These are phyloP conservation scores for Rhizopogon vulgaris DNA, from an alignment of 768 basidiomycete genomes.

Conservation along the genomic window DNA sequence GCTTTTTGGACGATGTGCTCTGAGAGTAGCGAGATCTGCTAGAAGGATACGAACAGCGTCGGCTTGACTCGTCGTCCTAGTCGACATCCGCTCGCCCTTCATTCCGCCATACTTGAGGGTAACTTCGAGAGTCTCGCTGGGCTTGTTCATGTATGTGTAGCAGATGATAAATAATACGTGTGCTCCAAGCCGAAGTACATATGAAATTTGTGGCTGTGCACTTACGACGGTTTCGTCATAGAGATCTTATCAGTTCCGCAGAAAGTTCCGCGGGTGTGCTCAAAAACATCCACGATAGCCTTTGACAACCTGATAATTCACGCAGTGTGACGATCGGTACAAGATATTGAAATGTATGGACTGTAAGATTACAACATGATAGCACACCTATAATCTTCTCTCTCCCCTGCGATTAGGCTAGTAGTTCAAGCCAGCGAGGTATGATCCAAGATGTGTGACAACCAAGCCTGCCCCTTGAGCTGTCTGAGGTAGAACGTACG, in stretches of 20 bases:
- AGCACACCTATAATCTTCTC: conserved; percentile 3
- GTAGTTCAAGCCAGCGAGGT: conserved; percentile 57
- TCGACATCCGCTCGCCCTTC: conserved; percentile 12
- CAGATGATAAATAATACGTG: neutral
- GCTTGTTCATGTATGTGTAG: neutral
- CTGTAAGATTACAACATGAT: conserved; percentile 1
- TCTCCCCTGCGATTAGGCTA: conserved; percentile 26
- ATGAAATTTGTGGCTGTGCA: no score
- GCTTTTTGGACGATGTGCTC: conserved; percentile 23
- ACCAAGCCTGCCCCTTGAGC: conserved; percentile 59
- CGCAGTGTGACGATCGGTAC: neutral
- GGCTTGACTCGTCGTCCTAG: conserved; percentile 6
- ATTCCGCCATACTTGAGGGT: conserved; percentile 17
- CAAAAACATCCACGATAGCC: no score
- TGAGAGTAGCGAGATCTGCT: conserved; percentile 22
- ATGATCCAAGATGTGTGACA: conserved; percentile 71
- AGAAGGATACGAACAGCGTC: conserved; percentile 17
- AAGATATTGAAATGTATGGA: neutral
- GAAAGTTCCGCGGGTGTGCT: no score
- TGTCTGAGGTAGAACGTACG: conserved; percentile 62
- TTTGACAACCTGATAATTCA: no score
- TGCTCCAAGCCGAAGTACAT: no score
- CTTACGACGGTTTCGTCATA: no score
- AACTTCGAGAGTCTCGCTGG: conserved; percentile 17
- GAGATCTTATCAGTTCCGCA: no score